Percentiles rank a stretch among this genome's conserved stretches.
These are phyloP conservation scores for Debaryomyces subglobosus DNA, from an alignment of 1,139 yeast species.

Conservation along the genomic window DNA sequence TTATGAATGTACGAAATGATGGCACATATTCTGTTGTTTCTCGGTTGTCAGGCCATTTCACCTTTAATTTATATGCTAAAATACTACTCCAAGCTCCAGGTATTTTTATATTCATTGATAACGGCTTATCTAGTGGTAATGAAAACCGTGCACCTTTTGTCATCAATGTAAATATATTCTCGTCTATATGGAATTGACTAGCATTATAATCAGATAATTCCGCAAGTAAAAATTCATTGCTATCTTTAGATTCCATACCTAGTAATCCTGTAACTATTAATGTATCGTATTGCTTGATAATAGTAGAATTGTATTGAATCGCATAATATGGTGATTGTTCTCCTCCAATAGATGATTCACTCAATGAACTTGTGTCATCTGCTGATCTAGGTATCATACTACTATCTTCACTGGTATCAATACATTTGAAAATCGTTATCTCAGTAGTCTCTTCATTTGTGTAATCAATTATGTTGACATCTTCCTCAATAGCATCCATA, in stretches of 20 bases:
- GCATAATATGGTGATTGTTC: constrained; percentile 49
- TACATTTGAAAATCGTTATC: constrained; percentile 38
- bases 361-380: constrained; percentile 27
- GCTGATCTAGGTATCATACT: constrained; percentile 51
- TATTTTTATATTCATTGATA: constrained; percentile 50
- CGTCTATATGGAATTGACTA: constrained; percentile 29
- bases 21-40: constrained; percentile 13
- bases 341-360: constrained; percentile 59
- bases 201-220: constrained; percentile 28
- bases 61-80: constrained; percentile 52
- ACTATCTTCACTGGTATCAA: constrained; percentile 38
- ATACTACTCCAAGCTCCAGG: constrained; percentile 66
- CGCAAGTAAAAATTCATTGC: constrained; percentile 42
- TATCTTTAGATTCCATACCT: constrained; percentile 17
- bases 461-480: constrained; percentile 19
- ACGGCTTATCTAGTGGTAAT: constrained; percentile 49
- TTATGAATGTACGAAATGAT: constrained; percentile 60
- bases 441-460: constrained; percentile 25
- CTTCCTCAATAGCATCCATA: neutral
- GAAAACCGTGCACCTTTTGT: constrained; percentile 39
- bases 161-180: constrained; percentile 35
- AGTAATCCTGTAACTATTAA: constrained; percentile 44
- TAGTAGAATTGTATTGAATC: constrained; percentile 38
- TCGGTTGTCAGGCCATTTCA: constrained; percentile 23
- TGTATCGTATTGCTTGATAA: constrained; percentile 45